Evolutionary conservation across 2,329 filamentous ascomycete species (phyloP), one percentile per base, ranked within the genome.

Genomic region (Stemphylium beticola): DNA sequence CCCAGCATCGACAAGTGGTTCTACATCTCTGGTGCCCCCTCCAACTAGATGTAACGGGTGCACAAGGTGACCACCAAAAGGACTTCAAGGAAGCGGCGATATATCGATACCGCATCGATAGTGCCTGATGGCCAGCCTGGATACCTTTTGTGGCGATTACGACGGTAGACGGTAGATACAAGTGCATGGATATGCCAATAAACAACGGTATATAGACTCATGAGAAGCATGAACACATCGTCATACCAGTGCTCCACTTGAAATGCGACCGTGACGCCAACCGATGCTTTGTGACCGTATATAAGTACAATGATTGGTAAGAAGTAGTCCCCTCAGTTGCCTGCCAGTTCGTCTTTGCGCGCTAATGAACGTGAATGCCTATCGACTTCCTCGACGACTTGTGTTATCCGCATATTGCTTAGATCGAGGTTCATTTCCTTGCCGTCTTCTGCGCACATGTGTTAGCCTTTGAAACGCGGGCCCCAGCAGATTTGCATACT

Each of bases 1-100:
- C 85, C 87, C 76, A 96, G 89, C 80, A 96, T 98, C 76, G 95
- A 99, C 87, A 99, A 99, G 88, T 99, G 95, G 95, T 99, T 99
- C 90, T 99, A 98, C 87, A 99, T 99, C 81, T 96, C 92, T 78
- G 95, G 95, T 79, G 95, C 95, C 75, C 58, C 51, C 11, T 56
- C 55, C 57, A 57, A 47, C 53, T 53, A 60, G 31, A 15, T 48
- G n/a, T 44, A 42, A 22, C 26, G 38, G 42, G 22, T 34, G 47
- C 24, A 12, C 40, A 14, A 39, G 17, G 22, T 50, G 22, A 49
- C 6, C n/a, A 29, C 34, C 33, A 14, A 31, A 44, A 4, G 15
- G 33, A 10, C 22, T 22, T 29, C 12, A 3, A 10, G 20, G 34
- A 49, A 40, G 45, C 45, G 37, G 45, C 45, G 40, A 40, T 40